Conservation (phyloP, 2,329 filamentous ascomycete species). For the Sporothrix schenckii region DNA sequence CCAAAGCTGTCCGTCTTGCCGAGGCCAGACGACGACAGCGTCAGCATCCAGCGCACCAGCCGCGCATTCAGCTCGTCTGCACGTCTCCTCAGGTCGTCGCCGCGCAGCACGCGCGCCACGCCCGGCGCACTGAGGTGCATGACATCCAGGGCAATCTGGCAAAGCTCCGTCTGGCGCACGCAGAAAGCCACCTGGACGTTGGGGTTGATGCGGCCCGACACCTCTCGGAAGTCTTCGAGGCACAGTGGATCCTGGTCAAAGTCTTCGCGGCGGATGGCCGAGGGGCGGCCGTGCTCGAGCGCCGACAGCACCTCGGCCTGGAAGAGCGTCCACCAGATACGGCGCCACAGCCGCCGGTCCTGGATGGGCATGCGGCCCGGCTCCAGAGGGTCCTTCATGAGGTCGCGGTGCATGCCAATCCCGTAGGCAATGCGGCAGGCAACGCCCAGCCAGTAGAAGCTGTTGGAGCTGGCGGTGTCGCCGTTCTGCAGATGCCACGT, state of each 20-base stretch:
- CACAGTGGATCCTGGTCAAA: conserved; percentile 53
- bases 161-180: conserved; percentile 24
- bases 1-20: conserved; percentile 18
- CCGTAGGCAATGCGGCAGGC: conserved; percentile 29
- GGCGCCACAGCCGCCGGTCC: conserved; percentile 33
- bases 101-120: neutral
- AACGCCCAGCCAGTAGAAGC: conserved; percentile 29
- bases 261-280: conserved; percentile 56
- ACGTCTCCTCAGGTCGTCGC: neutral
- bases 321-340: conserved; percentile 49
- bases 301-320: conserved; percentile 47
- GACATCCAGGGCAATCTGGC: conserved; percentile 26
- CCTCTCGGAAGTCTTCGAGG: conserved; percentile 47
- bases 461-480: conserved; percentile 30
- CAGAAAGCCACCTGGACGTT: neutral
- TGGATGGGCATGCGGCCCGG: conserved; percentile 29
- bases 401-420: conserved; percentile 29
- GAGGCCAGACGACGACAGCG: neutral
- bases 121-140: conserved; percentile 19
- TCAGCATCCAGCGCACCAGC: conserved; percentile 31
- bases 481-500: conserved; percentile 32
- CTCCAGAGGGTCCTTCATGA: conserved; percentile 31
- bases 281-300: conserved; percentile 53
- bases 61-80: conserved; percentile 24
- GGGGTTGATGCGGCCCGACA: conserved; percentile 1